Evolutionary conservation across 1,284 basidiomycete species (phyloP).

Genomic region (Sporisorium graminicola): DNA sequence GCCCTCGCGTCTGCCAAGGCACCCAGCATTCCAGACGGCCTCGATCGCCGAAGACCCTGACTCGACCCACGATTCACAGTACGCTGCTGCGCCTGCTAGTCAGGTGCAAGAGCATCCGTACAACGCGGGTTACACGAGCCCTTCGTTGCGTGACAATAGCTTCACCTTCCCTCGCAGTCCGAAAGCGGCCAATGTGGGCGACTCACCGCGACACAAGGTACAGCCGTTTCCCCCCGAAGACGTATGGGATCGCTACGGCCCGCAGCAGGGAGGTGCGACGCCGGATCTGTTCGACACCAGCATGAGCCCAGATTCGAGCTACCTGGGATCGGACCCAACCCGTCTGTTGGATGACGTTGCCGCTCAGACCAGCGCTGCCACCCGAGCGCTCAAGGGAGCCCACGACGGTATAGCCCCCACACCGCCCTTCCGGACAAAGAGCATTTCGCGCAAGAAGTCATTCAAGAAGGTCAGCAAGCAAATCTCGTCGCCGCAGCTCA

Average conservation of each 20-base stretch:
- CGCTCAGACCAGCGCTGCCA: constrained; percentile 60
- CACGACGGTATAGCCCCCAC: constrained; percentile 32
- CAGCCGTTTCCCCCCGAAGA: constrained; percentile 28
- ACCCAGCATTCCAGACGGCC: constrained; percentile 7
- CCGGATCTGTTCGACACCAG: constrained; percentile 11
- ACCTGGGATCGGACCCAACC: constrained; percentile 14
- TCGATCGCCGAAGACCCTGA: constrained; percentile 23
- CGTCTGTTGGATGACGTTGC: constrained; percentile 56
- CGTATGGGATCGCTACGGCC: constrained; percentile 37
- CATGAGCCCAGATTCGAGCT: constrained; percentile 10
- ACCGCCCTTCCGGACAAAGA: constrained; percentile 49
- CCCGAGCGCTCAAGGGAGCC: constrained; percentile 58
- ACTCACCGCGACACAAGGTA: constrained; percentile 23
- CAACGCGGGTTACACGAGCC: constrained; percentile 37
- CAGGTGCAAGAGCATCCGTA: constrained; percentile 33
- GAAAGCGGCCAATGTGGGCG: constrained; percentile 2
- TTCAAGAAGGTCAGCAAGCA: constrained; percentile 56
- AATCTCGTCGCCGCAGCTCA: constrained; percentile 60
- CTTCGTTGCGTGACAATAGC: constrained; percentile 2
- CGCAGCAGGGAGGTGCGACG: constrained; percentile 19
- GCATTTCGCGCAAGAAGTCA: constrained; percentile 52
- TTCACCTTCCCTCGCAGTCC: constrained; percentile 24
- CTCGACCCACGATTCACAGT: constrained; percentile 12
- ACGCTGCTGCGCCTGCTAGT: background rate
- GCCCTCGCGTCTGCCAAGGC: constrained; percentile 22